Evolutionary conservation across 306 rosid genomes (phyloP).

Genomic region (Cicer arietinum): DNA sequence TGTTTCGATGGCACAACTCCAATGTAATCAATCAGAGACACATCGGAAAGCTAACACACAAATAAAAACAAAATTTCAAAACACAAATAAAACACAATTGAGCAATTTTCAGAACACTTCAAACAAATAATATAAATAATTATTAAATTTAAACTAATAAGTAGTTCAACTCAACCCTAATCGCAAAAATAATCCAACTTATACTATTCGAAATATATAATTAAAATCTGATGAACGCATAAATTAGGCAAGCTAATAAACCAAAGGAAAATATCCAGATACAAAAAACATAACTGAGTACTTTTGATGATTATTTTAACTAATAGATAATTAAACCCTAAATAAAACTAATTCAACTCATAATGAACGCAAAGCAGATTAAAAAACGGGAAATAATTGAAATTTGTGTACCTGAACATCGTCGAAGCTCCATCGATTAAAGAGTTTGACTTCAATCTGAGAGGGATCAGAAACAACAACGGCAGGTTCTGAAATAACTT

Average conservation of each 20-base stretch:
- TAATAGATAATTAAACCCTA: too few species aligned
- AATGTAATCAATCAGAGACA: conserved; percentile 59
- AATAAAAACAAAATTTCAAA: not conserved
- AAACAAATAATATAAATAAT: too few species aligned
- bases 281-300: not conserved
- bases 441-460: conserved; percentile 65
- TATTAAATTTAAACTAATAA: too few species aligned
- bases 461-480: conserved; percentile 39
- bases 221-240: too few species aligned
- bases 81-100: too few species aligned
- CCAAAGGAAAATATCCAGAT: not conserved
- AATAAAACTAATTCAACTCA: too few species aligned
- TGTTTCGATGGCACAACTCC: conserved; percentile 61
- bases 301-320: too few species aligned
- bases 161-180: too few species aligned
- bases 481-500: not conserved
- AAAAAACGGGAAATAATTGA: not conserved
- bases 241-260: not conserved
- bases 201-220: too few species aligned
- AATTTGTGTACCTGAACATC: conserved; percentile 53
- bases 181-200: too few species aligned
- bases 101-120: too few species aligned
- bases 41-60: conserved; percentile 47
- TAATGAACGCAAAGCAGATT: too few species aligned
- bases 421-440: conserved; percentile 74